These are phyloP conservation scores for Neonectria magnoliae DNA, from an alignment of 2,329 filamentous ascomycete genomes.

Conservation along the genomic window DNA sequence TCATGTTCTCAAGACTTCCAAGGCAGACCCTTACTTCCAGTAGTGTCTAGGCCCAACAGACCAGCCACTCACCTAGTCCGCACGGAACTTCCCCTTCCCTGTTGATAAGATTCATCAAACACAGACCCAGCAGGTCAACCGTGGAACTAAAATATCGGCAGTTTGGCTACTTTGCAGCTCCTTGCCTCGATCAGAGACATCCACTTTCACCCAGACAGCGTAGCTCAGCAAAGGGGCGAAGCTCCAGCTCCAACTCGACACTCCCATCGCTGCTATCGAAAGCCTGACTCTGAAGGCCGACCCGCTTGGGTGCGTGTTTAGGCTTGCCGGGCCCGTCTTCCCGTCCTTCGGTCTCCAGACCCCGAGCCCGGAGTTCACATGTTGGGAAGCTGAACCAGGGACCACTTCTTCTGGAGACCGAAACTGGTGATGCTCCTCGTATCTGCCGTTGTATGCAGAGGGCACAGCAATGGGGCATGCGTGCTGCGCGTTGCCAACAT, in stretches of 20 bases:
- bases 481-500: background rate
- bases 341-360: conserved; percentile 8
- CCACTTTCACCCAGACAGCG: background rate
- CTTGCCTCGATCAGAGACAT: background rate
- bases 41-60: background rate
- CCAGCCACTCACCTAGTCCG: background rate
- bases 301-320: conserved; percentile 3
- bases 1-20: background rate
- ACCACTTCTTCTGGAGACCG: background rate
- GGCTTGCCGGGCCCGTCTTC: conserved; percentile 3
- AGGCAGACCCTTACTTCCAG: background rate
- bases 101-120: background rate
- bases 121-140: no score
- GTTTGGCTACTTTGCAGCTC: background rate
- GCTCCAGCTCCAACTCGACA: background rate
- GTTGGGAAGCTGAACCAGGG: background rate
- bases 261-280: background rate
- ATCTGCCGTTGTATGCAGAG: conserved; percentile 5
- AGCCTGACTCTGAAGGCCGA: background rate
- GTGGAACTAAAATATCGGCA: background rate
- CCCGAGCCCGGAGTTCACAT: background rate
- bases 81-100: background rate
- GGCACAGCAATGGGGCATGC: background rate
- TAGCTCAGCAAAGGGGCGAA: no score
- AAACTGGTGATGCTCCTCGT: background rate